phyloP scores from a whole-genome alignment of 2,329 filamentous ascomycete species.

The Penicillium sp. region DNA sequence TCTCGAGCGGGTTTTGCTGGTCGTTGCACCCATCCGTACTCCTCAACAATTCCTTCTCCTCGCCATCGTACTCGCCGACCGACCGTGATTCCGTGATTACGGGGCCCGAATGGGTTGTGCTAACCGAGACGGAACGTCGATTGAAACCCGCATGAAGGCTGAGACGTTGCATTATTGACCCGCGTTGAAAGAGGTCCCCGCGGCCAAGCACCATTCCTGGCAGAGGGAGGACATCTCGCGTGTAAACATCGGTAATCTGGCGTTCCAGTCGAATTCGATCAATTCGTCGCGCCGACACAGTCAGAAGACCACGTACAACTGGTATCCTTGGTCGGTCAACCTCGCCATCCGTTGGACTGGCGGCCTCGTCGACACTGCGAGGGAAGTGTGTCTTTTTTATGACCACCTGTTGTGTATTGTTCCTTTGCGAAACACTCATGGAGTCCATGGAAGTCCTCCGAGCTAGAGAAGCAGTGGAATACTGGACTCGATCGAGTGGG shows the following conservation, averaged over 20 bases:
- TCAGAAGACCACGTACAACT: constrained; percentile 61
- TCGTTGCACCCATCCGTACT: constrained; percentile 11
- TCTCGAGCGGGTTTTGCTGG: constrained; percentile 3
- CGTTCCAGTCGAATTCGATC: constrained; percentile 74
- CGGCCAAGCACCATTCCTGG: constrained; percentile 68
- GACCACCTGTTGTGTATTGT: constrained; percentile 67
- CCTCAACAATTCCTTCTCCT: constrained; percentile 12
- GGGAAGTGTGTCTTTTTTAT: constrained; percentile 75
- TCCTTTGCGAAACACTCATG: constrained; percentile 66
- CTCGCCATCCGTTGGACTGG: constrained; percentile 42
- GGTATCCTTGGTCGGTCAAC: constrained; percentile 76
- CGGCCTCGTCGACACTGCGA: constrained; percentile 50
- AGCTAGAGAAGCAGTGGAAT: constrained; percentile 58
- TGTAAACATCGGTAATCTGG: constrained; percentile 74
- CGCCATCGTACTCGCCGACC: constrained; percentile 9
- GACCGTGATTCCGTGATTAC: constrained; percentile 8
- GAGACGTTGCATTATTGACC: constrained; percentile 79
- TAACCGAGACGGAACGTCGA: constrained; percentile 59
- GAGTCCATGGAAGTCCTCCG: constrained; percentile 66
- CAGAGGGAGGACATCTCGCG: constrained; percentile 69
- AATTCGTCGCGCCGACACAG: constrained; percentile 65
- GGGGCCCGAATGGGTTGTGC: constrained; percentile 20
- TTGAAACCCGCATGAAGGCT: constrained; percentile 73
- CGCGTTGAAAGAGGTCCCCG: constrained; percentile 65
- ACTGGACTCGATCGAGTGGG: constrained; percentile 68